These are phyloP conservation scores for Earliella scabrosa DNA, from an alignment of 1,284 basidiomycete species.

Conservation along the genomic window DNA sequence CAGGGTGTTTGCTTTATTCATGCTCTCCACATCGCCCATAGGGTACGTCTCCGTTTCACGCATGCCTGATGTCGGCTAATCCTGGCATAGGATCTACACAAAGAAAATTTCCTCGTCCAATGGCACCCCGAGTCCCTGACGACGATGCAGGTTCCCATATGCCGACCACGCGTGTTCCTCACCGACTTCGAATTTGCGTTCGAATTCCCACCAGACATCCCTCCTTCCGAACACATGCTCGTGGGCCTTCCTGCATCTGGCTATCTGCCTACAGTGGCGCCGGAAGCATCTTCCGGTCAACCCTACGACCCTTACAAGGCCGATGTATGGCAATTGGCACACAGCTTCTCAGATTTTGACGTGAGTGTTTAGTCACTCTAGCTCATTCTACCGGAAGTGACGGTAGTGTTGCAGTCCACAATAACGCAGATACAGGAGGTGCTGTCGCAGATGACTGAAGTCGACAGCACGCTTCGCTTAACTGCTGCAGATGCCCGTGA, in stretches of 20 bases:
- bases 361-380: too few relatives aligned
- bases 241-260: neutral
- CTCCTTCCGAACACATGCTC: slow-evolving; percentile 13
- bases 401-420: too few relatives aligned
- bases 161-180: slow-evolving; percentile 13
- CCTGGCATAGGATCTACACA: slow-evolving; percentile 9
- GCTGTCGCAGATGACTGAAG: too few relatives aligned
- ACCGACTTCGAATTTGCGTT: slow-evolving; percentile 17
- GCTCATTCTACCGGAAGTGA: too few relatives aligned
- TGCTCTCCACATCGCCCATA: neutral
- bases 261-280: slow-evolving; percentile 20
- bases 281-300: slow-evolving; percentile 4
- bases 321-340: neutral
- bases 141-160: neutral
- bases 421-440: too few relatives aligned
- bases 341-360: neutral
- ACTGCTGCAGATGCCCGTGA: too few relatives aligned
- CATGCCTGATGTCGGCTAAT: neutral
- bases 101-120: slow-evolving; percentile 22
- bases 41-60: neutral
- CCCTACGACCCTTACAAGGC: slow-evolving; percentile 18
- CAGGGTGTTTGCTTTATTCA: neutral
- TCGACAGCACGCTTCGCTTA: too few relatives aligned
- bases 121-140: slow-evolving; percentile 15
- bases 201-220: slow-evolving; percentile 7